Base-by-base conservation (phyloP, 257 asterid species). In the Petunia secreta region DNA sequence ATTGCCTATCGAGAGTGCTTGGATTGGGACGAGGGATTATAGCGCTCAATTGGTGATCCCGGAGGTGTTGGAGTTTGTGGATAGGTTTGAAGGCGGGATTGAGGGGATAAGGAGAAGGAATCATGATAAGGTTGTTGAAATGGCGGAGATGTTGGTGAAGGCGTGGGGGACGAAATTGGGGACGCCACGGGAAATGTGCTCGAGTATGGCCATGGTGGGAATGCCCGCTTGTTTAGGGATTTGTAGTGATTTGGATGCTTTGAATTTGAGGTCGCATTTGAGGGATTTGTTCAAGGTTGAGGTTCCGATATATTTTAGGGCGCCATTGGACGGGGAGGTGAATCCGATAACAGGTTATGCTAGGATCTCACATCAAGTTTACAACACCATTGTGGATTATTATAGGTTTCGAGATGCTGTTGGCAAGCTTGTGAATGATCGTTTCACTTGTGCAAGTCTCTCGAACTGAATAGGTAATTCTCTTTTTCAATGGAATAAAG, bases 121-220 rank as follows among this genome's bases (percentile, higher is more conserved):
- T 76, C 97, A 91, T 10, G 92, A 89, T 62, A 84, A 46, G 84
- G 85, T 54, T 34, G 79, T 58, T 85, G 89, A 62, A 84, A 87
- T 55, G 92, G 92, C 46, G 80, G 85, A 58, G 87, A 90, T 71
- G 88, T 82, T 40, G 89, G 87, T 76, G 15, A 83, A 78, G 53
- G 90, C 87, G 4, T 94, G 98, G 98, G 94, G 92, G 63, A 90
- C 98, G 4, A 83, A 83, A 68, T 65, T 94, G 71, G 98, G 98
- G 79, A 84, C 91, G 0, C 94, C 98, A 0, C 90, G 85, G 1
- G 94, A 89, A 82, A 88, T 94, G 97, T 92, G 94, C 83, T 78
- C 96, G n/a, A 92, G 98, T 79, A 84, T 94, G 93, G 98, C 89
- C 8, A 94, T 94, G 98, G 98, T 94, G 60, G 98, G 95, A 43